Evolutionary conservation across 208 protist genomes (phyloP), one percentile per base, ranked within the genome.

Genomic region (Leishmania arabica): DNA sequence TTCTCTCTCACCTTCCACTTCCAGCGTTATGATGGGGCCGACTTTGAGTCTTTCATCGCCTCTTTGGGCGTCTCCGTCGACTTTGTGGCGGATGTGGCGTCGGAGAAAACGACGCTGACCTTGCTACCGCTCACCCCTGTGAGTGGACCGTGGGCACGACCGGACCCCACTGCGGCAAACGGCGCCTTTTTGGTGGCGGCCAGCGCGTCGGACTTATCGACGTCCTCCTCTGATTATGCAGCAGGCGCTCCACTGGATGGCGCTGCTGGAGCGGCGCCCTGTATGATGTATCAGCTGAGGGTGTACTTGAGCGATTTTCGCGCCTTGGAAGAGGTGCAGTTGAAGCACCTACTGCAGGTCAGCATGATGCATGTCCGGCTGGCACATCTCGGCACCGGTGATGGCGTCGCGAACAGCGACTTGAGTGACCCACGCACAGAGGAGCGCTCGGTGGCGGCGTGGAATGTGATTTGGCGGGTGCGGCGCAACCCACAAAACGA

Each of bases 261-360:
- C 17, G 72, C n/a, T 45, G 45, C n/a, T 42, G 45, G 17, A 24
- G 51, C n/a, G 1, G 72, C n/a, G 27, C 53, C 51, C 0, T 6
- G 51, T 0, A 42, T 62, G 19, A 2, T 47, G 53, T 84, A 84
- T 77, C 27, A 7, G 21, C 58, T 85, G 56, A 81, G 62, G 0
- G 58, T 85, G 40, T 6, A 49, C 17, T 49, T 85, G 60, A 42
- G 19, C 6, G 74, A 82, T 40, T 71, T 88, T 37, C 51, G 42
- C 34, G 51, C 27, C 49, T 27, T 85, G 62, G 47, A 49, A 15
- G 69, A 24, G 17, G 84, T 86, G n/a, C 85, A 79, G 31, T 70
- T 75, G 76, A 93, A 93, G 82, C 90, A 93, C 73, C 66, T 93
- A 5, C 76, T 90, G 19, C 92, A 95, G 69, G 86, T 93, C 34